Evolutionary conservation across 2,329 filamentous ascomycete genomes (phyloP).

Genomic region (Sclerotinia spermophila): DNA sequence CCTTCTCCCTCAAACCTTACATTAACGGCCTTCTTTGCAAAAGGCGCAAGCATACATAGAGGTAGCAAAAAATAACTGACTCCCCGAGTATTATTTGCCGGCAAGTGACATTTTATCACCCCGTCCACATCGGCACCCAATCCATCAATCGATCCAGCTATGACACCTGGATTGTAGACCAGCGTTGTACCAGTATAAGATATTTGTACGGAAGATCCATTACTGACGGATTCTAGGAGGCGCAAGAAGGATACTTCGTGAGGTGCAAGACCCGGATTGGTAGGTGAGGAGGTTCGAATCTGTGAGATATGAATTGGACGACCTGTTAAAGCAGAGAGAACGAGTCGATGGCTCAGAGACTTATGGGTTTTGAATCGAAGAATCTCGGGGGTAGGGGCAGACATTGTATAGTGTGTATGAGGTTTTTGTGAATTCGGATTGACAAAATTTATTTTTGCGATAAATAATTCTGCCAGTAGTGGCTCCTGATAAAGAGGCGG

Average conservation of each 20-base stretch:
- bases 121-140: constrained; percentile 62
- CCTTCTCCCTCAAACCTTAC: constrained; percentile 86
- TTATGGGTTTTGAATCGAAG: constrained; percentile 81
- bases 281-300: constrained; percentile 83
- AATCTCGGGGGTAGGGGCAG: constrained; percentile 41
- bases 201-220: constrained; percentile 91
- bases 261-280: constrained; percentile 81
- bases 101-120: constrained; percentile 76
- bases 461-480: constrained; percentile 14
- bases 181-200: constrained; percentile 94
- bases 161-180: constrained; percentile 86
- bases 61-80: constrained; percentile 90
- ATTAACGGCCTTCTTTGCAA: constrained; percentile 87
- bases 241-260: constrained; percentile 96
- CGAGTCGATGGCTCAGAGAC: constrained; percentile 76
- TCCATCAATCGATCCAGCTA: constrained; percentile 74
- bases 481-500: constrained; percentile 12
- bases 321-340: constrained; percentile 88
- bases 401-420: constrained; percentile 29
- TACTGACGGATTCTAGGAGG: constrained; percentile 89
- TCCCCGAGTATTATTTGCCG: constrained; percentile 72
- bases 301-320: constrained; percentile 86
- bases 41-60: constrained; percentile 85
- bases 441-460: constrained; percentile 17
- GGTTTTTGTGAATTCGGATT: constrained; percentile 1